Evolutionary conservation across 768 basidiomycete species (phyloP).

Genomic region (Zangia roseola): DNA sequence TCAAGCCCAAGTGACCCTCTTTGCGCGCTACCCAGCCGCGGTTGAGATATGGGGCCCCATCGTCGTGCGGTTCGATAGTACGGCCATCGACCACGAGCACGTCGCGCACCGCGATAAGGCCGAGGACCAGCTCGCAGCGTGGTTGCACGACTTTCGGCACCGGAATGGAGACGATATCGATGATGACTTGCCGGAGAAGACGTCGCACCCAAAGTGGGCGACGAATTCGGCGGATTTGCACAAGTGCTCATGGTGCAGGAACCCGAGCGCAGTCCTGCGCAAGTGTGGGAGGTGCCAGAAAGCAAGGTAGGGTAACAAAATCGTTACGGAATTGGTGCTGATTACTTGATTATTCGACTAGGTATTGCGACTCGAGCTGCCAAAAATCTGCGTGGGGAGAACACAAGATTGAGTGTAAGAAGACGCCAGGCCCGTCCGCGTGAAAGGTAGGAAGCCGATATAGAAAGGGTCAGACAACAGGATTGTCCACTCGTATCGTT

Average conservation of each 20-base stretch:
- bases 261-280: conserved; percentile 52
- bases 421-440: background rate
- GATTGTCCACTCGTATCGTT: background rate
- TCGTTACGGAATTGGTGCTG: background rate
- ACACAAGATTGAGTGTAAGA: conserved; percentile 32
- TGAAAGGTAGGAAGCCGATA: background rate
- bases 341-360: conserved; percentile 11
- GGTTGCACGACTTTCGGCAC: conserved; percentile 51
- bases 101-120: conserved; percentile 37
- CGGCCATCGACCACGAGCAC: conserved; percentile 30
- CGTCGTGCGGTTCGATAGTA: conserved; percentile 37
- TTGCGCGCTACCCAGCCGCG: conserved; percentile 44
- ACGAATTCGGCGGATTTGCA: conserved; percentile 52
- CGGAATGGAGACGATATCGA: conserved; percentile 40
- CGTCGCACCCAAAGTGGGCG: conserved; percentile 46
- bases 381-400: conserved; percentile 40
- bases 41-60: conserved; percentile 46
- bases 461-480: background rate
- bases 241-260: conserved; percentile 62
- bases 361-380: conserved; percentile 45
- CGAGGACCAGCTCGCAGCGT: conserved; percentile 57
- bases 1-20: conserved; percentile 50
- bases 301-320: conserved; percentile 31
- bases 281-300: conserved; percentile 46
- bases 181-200: conserved; percentile 27